phyloP scores from a whole-genome alignment of 2,329 filamentous ascomycete genomes.

The Phymatotrichopsis omnivora region DNA sequence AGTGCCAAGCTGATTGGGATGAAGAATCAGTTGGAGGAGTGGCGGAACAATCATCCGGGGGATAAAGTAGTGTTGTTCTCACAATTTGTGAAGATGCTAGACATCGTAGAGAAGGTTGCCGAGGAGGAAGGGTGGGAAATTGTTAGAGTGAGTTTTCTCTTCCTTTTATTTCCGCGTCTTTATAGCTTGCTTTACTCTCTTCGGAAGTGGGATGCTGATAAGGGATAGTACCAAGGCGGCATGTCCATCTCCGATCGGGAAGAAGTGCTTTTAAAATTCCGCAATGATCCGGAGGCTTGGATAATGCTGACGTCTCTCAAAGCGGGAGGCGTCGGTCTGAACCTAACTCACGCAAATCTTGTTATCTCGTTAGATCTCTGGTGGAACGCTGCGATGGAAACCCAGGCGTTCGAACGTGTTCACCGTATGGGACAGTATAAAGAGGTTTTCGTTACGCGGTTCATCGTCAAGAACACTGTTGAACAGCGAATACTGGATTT shows the following conservation, averaged over 20 bases:
- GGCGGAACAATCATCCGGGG: constrained; percentile 38
- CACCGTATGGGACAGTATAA: constrained; percentile 73
- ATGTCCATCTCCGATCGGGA: constrained; percentile 58
- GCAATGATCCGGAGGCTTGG: constrained; percentile 48
- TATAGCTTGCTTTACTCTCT: no score
- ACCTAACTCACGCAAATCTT: constrained; percentile 70
- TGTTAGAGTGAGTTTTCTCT: no score
- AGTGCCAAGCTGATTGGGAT: constrained; percentile 41
- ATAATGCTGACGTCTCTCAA: constrained; percentile 67
- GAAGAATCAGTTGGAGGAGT: constrained; percentile 37
- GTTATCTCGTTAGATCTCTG: constrained; percentile 88
- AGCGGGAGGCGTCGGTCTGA: constrained; percentile 75
- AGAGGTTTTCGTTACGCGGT: constrained; percentile 66
- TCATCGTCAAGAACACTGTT: constrained; percentile 66
- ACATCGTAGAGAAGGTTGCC: constrained; percentile 63
- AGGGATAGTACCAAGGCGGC: constrained; percentile 64
- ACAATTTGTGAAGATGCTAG: constrained; percentile 67
- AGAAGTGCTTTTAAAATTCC: constrained; percentile 57
- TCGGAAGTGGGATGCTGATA: no score
- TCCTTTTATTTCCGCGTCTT: no score
- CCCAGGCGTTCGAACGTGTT: constrained; percentile 81
- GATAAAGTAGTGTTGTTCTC: constrained; percentile 74
- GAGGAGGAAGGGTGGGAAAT: constrained; percentile 40
- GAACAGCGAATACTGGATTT: constrained; percentile 76
- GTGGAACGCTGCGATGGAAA: constrained; percentile 89